Base-by-base conservation (phyloP, 75 land plant species). In the Cunninghamia lanceolata region DNA sequence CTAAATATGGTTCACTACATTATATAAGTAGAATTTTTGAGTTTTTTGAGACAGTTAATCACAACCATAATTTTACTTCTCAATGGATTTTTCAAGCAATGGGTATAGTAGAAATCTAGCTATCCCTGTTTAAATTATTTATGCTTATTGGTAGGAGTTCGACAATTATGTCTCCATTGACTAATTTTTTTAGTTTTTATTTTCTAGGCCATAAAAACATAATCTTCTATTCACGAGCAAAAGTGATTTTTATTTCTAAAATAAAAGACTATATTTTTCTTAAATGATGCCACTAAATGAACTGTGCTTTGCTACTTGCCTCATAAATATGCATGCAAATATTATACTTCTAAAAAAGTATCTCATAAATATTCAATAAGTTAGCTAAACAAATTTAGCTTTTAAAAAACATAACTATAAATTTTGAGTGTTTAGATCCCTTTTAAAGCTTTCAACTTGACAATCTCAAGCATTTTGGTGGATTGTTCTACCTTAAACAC, bases 71-170 rank as follows among this genome's bases (percentile, higher is more conserved):
- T 89, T 94, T 96, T 76, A 89, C 91, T 46, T 92, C 92, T 4
- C 98, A 92, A 85, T 97, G 99, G 99, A 96, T 89, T 82, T 97
- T 88, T 78, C 84, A 95, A 88, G 91, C 93, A 7, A 80, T 86
- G 17, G 99, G 96, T 77, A 97, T 98, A 21, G 99, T 96, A 90
- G 86, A 91, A 52, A 50, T 50, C 36, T 11, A 32, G 3, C 77
- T 14, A 34, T 47, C 3, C 75, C 47, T 45, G 52, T 82, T 46
- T 80, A 19, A 66, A n/a, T 38, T 35, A 56, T 32, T 45, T 50
- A 39, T 19, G 84, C 36, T 84, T 52, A 50, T 53, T 0, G 28
- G 52, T 30, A 19, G 38, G 15, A 79, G 52, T 54, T 36, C 17
- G 66, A 14, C 36, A 11, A 87, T 0, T 9, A 17, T 90, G 17